Evolutionary conservation across 768 basidiomycete species (phyloP).

Genomic region (Rossbeevera mucosa): DNA sequence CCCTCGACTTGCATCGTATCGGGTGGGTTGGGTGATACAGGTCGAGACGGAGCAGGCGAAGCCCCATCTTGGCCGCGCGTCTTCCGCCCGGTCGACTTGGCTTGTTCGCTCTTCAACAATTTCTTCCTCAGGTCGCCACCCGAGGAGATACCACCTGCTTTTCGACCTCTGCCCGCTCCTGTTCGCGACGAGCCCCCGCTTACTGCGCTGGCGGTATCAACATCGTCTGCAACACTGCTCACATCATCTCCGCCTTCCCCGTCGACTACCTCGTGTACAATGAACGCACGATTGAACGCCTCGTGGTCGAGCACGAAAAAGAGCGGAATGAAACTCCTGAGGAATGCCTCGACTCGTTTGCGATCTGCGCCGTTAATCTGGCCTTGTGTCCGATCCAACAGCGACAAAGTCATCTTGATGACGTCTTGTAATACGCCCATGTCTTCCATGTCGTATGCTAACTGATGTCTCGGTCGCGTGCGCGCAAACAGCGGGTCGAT

Average conservation of each 20-base stretch:
- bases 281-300: constrained; percentile 66
- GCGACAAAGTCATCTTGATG: constrained; percentile 83
- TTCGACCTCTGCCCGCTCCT: constrained; percentile 40
- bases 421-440: constrained; percentile 77
- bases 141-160: constrained; percentile 36
- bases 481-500: constrained; percentile 51
- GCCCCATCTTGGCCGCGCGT: constrained; percentile 51
- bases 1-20: constrained; percentile 38
- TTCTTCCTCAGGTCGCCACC: constrained; percentile 75
- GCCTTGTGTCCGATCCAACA: constrained; percentile 82
- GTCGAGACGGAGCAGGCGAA: constrained; percentile 54
- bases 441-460: constrained; percentile 75
- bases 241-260: constrained; percentile 52
- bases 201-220: constrained; percentile 30
- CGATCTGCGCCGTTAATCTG: constrained; percentile 70
- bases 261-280: constrained; percentile 58
- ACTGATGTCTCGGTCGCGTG: constrained; percentile 68
- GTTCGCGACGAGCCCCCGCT: constrained; percentile 25
- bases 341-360: constrained; percentile 75
- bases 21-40: constrained; percentile 55
- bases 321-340: constrained; percentile 71
- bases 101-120: constrained; percentile 76
- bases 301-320: constrained; percentile 73
- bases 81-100: constrained; percentile 61
- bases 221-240: constrained; percentile 34